Base-by-base conservation (phyloP, 345 rosid species). In the Heritiera fomes region DNA sequence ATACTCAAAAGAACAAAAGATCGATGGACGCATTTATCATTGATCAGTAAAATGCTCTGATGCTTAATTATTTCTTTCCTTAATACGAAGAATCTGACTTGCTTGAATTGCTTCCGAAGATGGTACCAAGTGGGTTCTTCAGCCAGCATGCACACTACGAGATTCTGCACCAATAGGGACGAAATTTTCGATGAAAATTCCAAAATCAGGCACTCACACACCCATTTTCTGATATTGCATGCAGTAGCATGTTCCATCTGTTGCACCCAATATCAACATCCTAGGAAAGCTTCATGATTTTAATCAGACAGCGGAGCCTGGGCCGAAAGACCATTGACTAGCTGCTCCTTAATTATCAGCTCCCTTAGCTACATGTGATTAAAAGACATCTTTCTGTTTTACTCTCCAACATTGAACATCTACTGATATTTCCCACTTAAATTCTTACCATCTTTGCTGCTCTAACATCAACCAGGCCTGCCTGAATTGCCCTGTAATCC, bases 51-150 rank as follows among this genome's bases (percentile, higher is more conserved):
- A 61, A 28, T 60, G 7, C 17, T 61, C 40, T 17, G 17, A 15
- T 10, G 23, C 66, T 61, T 61, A 30, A 41, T 45, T 9, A 40
- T 41, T 41, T 56, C 28, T 56, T 56, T 56, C n/a, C 61, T 18
- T 56, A n/a, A 18, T 2, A 66, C 30, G 30, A 41, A 18, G 49
- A 66, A 66, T 41, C 50, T 2, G 17, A 43, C 17, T 43, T n/a
- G 62, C 62, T 58, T 58, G 3, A n/a, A 58, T n/a, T n/a, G 59
- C 63, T 20, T 23, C 63, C 4, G 20, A 59, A 59, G 1, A 59
- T 8, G 49, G 71, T 30, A 67, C 17, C 71, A 67, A 67, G 52
- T n/a, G 14, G 41, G 71, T 66, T 40, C 70, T 61, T 5, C 32
- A 11, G 17, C 66, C 41, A 62, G 28, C 28, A 23, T 23, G 0